These are phyloP conservation scores for Xenoacremonium recifei DNA, from an alignment of 2,329 filamentous ascomycete genomes.

Conservation along the genomic window DNA sequence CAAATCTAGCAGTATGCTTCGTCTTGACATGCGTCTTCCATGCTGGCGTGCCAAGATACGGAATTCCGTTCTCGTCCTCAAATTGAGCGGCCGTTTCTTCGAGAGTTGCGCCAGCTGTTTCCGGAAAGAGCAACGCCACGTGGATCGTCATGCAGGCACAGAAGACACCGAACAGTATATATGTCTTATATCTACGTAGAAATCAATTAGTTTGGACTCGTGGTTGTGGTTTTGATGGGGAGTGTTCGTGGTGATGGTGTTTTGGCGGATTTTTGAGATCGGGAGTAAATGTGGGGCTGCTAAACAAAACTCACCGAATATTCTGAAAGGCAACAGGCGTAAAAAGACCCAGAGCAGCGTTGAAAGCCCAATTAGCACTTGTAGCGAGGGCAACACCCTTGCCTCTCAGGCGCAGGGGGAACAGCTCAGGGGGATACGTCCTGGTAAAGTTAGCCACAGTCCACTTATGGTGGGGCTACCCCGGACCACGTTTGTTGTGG, in stretches of 20 bases:
- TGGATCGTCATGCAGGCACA: slow-evolving; percentile 49
- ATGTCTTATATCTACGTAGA: too few relatives aligned
- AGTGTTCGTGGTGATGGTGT: too few relatives aligned
- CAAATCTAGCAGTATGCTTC: slow-evolving; percentile 15
- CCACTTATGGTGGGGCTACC: too few relatives aligned
- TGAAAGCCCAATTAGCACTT: slow-evolving; percentile 41
- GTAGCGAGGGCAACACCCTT: slow-evolving; percentile 53
- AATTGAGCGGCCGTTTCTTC: slow-evolving; percentile 54
- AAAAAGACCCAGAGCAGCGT: slow-evolving; percentile 31
- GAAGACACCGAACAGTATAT: slow-evolving; percentile 50
- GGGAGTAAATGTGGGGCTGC: too few relatives aligned
- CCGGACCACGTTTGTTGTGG: too few relatives aligned
- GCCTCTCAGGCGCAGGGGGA: slow-evolving; percentile 45
- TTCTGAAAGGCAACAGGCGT: slow-evolving; percentile 6
- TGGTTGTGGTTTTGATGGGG: too few relatives aligned
- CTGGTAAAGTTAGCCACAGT: too few relatives aligned
- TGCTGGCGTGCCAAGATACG: slow-evolving; percentile 30
- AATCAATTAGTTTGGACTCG: too few relatives aligned
- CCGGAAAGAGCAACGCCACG: slow-evolving; percentile 32
- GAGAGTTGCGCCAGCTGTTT: slow-evolving; percentile 40
- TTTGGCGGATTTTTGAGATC: too few relatives aligned
- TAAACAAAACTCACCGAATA: slow-evolving; percentile 7
- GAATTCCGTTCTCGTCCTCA: slow-evolving; percentile 33
- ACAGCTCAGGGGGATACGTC: slow-evolving; percentile 60
- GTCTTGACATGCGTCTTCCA: slow-evolving; percentile 30